These are phyloP conservation scores for Diaporthe velutina DNA, from an alignment of 2,329 filamentous ascomycete species.

Conservation along the genomic window DNA sequence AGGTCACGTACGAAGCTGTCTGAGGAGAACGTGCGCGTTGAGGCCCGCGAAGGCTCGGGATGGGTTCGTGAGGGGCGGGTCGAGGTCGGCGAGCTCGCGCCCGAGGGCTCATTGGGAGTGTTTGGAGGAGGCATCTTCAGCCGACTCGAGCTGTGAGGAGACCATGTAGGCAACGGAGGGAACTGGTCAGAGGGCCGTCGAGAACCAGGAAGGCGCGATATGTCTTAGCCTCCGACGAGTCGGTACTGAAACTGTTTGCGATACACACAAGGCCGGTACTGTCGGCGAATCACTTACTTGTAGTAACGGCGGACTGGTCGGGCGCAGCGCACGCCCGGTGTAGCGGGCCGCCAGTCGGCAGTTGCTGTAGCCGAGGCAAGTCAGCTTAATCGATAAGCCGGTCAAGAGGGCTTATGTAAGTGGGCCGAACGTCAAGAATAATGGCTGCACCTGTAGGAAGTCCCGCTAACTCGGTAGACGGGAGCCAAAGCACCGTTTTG, in stretches of 20 bases:
- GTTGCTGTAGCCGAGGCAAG: slow-evolving; percentile 15
- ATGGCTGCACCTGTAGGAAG: too few relatives aligned
- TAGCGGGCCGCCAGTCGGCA: neutral
- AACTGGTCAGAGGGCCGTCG: neutral
- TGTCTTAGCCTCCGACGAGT: neutral
- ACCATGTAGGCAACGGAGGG: slow-evolving; percentile 2
- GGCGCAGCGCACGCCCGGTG: neutral
- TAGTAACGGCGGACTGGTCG: neutral
- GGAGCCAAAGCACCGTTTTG: neutral
- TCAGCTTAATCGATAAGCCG: slow-evolving; percentile 27
- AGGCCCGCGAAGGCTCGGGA: neutral
- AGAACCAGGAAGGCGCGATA: neutral
- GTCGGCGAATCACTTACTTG: neutral
- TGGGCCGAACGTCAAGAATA: too few relatives aligned
- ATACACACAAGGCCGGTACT: neutral
- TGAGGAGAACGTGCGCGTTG: neutral
- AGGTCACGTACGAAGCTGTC: slow-evolving; percentile 16
- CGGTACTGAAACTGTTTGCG: neutral
- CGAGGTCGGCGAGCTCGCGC: slow-evolving; percentile 32
- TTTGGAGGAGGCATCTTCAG: slow-evolving; percentile 32
- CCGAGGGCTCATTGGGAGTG: slow-evolving; percentile 32
- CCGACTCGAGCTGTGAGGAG: slow-evolving; percentile 6
- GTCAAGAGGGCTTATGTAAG: neutral
- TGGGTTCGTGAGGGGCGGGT: slow-evolving; percentile 16
- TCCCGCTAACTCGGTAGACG: slow-evolving; percentile 5